Conservation (phyloP, 345 rosid genomes). For the Raphanus raphanistrum region DNA sequence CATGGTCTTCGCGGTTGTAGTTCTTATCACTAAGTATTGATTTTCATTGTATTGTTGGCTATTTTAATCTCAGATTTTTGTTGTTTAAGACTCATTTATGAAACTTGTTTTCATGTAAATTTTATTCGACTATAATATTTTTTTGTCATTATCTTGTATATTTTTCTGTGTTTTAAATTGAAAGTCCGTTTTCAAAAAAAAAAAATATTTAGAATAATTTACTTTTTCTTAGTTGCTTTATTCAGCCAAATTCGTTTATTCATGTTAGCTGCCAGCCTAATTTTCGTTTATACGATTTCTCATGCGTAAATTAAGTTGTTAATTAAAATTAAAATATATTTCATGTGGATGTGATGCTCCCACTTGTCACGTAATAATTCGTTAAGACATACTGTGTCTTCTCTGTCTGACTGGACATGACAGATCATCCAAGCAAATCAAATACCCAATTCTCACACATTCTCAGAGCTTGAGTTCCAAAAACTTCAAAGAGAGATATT, state of each 20-base stretch:
- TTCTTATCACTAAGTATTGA: no score
- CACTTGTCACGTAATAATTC: constrained; percentile 45
- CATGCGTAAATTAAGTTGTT: background rate
- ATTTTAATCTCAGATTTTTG: no score
- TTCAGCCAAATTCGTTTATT: background rate
- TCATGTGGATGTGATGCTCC: constrained; percentile 34
- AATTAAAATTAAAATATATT: background rate
- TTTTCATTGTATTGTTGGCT: no score
- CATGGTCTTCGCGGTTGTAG: no score
- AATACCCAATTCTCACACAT: constrained; percentile 28
- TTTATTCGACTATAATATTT: no score
- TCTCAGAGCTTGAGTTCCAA: constrained; percentile 19
- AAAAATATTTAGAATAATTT: background rate
- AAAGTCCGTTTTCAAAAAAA: no score
- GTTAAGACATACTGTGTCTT: constrained; percentile 31
- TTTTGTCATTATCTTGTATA: no score
- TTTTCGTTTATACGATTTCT: constrained; percentile 20
- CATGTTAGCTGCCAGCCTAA: constrained; percentile 31
- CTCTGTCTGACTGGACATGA: constrained; percentile 40
- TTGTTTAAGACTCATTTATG: no score
- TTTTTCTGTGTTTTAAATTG: no score
- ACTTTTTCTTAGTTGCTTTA: background rate
- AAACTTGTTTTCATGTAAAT: no score
- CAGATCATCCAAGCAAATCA: constrained; percentile 39
- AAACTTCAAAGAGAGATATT: background rate